Percentiles rank a stretch among this genome's conserved stretches.
Conservation (phyloP, 441 rosid genomes). For the Mallotus japonicus region DNA sequence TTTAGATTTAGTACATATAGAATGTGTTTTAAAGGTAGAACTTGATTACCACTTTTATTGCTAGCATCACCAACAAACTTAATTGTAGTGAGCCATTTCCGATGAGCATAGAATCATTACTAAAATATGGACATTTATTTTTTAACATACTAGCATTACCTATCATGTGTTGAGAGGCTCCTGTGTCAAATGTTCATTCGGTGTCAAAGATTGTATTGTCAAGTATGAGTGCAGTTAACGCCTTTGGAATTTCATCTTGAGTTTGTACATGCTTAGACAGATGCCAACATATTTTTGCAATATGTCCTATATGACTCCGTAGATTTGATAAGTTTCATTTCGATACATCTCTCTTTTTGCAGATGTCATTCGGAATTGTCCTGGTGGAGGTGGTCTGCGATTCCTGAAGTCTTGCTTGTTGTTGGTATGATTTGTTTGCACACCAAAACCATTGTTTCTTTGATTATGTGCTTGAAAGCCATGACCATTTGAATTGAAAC, state of each 20-base stretch:
- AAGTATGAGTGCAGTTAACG: constrained; percentile 11
- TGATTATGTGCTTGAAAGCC: background rate
- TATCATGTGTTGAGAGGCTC: constrained; percentile 11
- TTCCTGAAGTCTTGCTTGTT: background rate
- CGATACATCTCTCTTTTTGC: background rate
- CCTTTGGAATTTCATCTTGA: constrained; percentile 7
- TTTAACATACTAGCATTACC: constrained; percentile 1
- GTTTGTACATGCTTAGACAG: background rate
- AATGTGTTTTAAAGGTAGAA: background rate
- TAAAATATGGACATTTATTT: background rate
- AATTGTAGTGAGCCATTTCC: background rate
- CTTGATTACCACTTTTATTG: background rate
- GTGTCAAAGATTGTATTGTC: background rate
- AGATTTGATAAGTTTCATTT: background rate
- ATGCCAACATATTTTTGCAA: background rate
- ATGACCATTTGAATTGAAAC: background rate
- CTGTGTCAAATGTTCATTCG: background rate
- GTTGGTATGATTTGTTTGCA: background rate
- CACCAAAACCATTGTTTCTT: background rate
- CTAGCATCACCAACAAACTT: background rate
- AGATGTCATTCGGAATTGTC: background rate
- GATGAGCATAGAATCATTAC: background rate
- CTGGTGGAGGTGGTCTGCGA: background rate
- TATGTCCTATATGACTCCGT: background rate
- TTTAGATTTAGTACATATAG: background rate